Conservation (phyloP, 2,329 filamentous ascomycete species). For the Aspergillus pseudoglaucus region DNA sequence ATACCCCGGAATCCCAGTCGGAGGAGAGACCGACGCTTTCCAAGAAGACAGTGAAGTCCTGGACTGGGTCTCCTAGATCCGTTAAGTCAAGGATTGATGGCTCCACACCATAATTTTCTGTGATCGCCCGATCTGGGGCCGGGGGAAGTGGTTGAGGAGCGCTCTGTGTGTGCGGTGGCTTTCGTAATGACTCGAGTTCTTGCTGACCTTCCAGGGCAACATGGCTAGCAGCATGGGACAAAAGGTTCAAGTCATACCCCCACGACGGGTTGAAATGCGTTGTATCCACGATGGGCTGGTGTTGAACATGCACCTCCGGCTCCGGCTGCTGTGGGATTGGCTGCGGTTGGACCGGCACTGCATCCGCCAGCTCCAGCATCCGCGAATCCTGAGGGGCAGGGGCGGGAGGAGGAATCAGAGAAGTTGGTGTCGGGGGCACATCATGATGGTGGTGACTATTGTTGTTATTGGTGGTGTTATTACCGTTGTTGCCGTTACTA, state of each 20-base stretch:
- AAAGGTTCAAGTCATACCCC: conserved; percentile 45
- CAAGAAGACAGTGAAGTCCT: conserved; percentile 44
- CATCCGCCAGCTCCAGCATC: conserved; percentile 41
- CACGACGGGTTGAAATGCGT: conserved; percentile 45
- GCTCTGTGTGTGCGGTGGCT: conserved; percentile 26
- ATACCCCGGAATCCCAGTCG: conserved; percentile 45
- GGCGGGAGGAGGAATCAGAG: conserved; percentile 30
- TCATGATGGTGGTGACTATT: conserved; percentile 20
- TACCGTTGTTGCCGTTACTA: conserved; percentile 4
- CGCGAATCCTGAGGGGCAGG: conserved; percentile 36
- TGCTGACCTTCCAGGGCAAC: conserved; percentile 43
- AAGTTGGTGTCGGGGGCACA: conserved; percentile 27
- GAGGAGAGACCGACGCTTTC: conserved; percentile 45
- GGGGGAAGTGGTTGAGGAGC: conserved; percentile 30
- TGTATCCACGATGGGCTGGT: conserved; percentile 35
- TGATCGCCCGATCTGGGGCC: conserved; percentile 32
- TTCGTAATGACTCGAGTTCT: conserved; percentile 34
- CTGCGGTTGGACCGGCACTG: conserved; percentile 36
- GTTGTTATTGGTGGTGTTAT: conserved; percentile 16
- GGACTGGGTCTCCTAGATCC: conserved; percentile 43
- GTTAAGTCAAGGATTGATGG: conserved; percentile 41
- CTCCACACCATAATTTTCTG: conserved; percentile 38
- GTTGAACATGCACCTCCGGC: conserved; percentile 33
- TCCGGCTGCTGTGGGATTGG: conserved; percentile 22
- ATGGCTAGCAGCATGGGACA: conserved; percentile 45